Evolutionary conservation across 768 basidiomycete genomes (phyloP).

Genomic region (Hericium coralloides): DNA sequence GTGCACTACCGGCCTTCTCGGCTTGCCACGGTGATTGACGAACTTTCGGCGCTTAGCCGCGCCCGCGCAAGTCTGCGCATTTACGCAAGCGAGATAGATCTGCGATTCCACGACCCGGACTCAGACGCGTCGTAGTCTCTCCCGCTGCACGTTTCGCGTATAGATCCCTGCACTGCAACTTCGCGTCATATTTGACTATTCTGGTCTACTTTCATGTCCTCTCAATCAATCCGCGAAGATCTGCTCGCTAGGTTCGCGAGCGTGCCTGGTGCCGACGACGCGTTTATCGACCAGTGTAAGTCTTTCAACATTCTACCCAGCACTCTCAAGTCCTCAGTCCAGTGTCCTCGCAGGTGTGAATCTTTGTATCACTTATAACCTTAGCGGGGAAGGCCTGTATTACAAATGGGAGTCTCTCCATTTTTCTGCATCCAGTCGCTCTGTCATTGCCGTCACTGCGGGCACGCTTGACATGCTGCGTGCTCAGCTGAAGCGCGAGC

Average conservation of each 20-base stretch:
- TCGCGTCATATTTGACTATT: too few species aligned
- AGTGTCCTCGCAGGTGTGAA: constrained; percentile 36
- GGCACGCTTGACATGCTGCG: background rate
- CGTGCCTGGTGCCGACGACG: constrained; percentile 5
- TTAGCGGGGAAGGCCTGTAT: constrained; percentile 41
- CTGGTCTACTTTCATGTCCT: too few species aligned
- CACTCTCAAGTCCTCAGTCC: background rate
- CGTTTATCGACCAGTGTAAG: constrained; percentile 11
- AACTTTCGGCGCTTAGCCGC: too few species aligned
- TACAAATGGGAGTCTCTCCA: constrained; percentile 59
- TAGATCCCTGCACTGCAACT: too few species aligned
- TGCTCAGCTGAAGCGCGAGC: background rate
- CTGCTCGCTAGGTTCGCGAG: background rate
- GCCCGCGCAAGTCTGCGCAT: too few species aligned
- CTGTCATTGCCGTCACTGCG: constrained; percentile 7
- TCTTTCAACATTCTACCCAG: background rate
- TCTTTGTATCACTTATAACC: constrained; percentile 55
- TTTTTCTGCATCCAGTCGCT: background rate
- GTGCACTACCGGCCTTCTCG: too few species aligned
- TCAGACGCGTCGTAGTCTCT: too few species aligned
- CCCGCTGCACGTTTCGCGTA: too few species aligned
- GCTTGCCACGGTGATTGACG: too few species aligned
- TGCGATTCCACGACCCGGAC: too few species aligned
- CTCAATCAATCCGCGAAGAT: background rate
- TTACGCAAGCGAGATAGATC: too few species aligned